Evolutionary conservation across 164 flowering plant genomes (phyloP).

Genomic region (Cinnamomum micranthum): DNA sequence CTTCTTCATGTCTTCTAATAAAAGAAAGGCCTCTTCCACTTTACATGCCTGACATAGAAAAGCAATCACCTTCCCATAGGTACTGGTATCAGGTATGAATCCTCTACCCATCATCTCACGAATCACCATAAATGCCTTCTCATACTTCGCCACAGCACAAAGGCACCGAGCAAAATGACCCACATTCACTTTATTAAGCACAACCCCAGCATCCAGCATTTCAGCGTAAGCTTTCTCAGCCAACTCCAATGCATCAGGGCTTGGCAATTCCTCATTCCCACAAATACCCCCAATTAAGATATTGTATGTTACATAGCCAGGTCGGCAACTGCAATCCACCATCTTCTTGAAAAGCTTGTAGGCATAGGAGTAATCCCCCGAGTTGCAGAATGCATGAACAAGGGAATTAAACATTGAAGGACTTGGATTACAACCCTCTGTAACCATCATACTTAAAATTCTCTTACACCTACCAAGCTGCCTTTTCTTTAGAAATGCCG

Average conservation of each 20-base stretch:
- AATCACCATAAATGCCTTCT: conserved; percentile 60
- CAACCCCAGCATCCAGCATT: conserved; percentile 63
- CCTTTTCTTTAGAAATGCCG: conserved; percentile 57
- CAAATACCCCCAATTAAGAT: conserved; percentile 82
- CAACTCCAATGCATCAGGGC: conserved; percentile 43
- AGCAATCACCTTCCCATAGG: conserved; percentile 73
- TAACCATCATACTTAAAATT: conserved; percentile 77
- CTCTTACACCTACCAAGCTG: conserved; percentile 85
- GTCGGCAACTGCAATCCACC: conserved; percentile 50
- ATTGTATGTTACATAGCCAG: conserved; percentile 82
- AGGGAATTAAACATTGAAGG: conserved; percentile 66
- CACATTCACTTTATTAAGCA: conserved; percentile 73
- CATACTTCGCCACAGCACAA: conserved; percentile 70
- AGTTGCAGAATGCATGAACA: conserved; percentile 66
- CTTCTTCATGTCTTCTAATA: conserved; percentile 80
- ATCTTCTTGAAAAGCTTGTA: conserved; percentile 77
- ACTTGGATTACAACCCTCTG: conserved; percentile 86
- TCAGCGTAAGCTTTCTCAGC: conserved; percentile 75
- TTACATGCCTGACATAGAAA: conserved; percentile 64
- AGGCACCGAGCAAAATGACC: conserved; percentile 68
- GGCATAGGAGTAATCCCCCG: conserved; percentile 68
- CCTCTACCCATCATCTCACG: conserved; percentile 85
- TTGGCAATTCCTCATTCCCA: conserved; percentile 63
- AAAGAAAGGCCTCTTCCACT: conserved; percentile 63
- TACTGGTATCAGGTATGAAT: conserved; percentile 69